These are phyloP conservation scores for Pythium dissotocum DNA, from an alignment of 352 stramenopile species.

Conservation along the genomic window DNA sequence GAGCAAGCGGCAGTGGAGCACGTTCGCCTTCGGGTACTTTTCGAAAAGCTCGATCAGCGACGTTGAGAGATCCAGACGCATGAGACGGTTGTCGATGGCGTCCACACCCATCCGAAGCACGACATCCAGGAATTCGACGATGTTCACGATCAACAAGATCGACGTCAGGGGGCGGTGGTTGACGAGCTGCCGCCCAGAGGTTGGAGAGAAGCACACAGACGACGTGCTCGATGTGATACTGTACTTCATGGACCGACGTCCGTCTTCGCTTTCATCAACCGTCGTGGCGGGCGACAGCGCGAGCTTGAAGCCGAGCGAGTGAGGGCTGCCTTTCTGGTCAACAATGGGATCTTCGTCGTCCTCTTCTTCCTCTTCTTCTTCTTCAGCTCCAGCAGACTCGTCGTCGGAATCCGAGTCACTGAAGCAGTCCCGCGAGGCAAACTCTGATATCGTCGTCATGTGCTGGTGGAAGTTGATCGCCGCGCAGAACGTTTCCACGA, in stretches of 20 bases:
- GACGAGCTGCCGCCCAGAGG: constrained; percentile 50
- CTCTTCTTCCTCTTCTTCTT: constrained; percentile 29
- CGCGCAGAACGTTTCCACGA: constrained; percentile 60
- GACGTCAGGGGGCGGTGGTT: constrained; percentile 67
- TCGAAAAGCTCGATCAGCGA: constrained; percentile 75
- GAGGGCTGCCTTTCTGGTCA: constrained; percentile 1
- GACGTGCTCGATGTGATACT: constrained; percentile 17
- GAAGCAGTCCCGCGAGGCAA: constrained; percentile 72
- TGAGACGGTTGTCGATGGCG: constrained; percentile 50
- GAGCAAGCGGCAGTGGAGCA: constrained; percentile 70
- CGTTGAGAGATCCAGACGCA: constrained; percentile 52
- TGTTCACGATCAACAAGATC: constrained; percentile 60
- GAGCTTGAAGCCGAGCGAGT: constrained; percentile 5
- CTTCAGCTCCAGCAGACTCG: constrained; percentile 42
- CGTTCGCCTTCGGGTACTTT: constrained; percentile 68
- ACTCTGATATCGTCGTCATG: constrained; percentile 69
- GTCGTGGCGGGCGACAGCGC: constrained; percentile 1
- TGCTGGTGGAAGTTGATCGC: constrained; percentile 82
- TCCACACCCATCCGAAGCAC: constrained; percentile 69
- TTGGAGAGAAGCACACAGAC: constrained; percentile 37
- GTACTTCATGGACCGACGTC: constrained; percentile 26
- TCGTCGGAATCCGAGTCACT: constrained; percentile 79
- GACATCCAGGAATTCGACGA: constrained; percentile 64
- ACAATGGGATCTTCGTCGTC: constrained; percentile 19
- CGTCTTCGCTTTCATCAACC: constrained; percentile 21